A percentile compares a stretch with the other conserved stretches of the same genome.
Conservation (phyloP, 164 flowering plant genomes). For the Nelumbo lutea region DNA sequence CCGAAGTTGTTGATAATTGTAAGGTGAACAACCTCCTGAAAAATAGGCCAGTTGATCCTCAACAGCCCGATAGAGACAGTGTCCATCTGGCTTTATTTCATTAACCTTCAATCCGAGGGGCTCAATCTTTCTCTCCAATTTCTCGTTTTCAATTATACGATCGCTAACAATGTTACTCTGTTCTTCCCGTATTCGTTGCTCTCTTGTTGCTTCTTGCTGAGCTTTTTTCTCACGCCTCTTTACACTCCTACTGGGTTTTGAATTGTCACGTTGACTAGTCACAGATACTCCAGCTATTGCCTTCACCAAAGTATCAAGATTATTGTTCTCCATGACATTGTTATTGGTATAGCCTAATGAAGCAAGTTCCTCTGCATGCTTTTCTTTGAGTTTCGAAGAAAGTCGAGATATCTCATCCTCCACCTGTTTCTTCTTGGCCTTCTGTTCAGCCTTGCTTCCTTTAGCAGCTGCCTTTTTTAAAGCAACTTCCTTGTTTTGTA, state of each 20-base stretch:
- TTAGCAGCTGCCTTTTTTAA: slow-evolving; percentile 84
- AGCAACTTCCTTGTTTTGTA: slow-evolving; percentile 72
- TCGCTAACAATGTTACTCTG: slow-evolving; percentile 73
- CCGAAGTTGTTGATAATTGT: slow-evolving; percentile 63
- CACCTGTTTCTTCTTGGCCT: slow-evolving; percentile 90
- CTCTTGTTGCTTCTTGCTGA: slow-evolving; percentile 87
- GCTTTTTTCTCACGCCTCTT: slow-evolving; percentile 81
- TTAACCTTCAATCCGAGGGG: slow-evolving; percentile 69
- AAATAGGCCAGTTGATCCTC: slow-evolving; percentile 69
- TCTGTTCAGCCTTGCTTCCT: slow-evolving; percentile 99
- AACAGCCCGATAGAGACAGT: slow-evolving; percentile 87
- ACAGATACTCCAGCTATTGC: slow-evolving; percentile 86
- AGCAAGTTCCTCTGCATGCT: slow-evolving; percentile 78
- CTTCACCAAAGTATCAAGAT: slow-evolving; percentile 62
- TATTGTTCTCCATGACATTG: slow-evolving; percentile 29
- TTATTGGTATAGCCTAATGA: slow-evolving; percentile 51
- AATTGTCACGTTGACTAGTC: slow-evolving; percentile 32
- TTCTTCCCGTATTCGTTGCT: slow-evolving; percentile 83
- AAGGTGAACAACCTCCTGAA: slow-evolving; percentile 61
- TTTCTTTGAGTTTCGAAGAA: slow-evolving; percentile 66
- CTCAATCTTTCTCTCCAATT: slow-evolving; percentile 57
- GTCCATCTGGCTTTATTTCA: slow-evolving; percentile 92
- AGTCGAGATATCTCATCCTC: slow-evolving; percentile 79
- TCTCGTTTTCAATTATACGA: slow-evolving; percentile 57
- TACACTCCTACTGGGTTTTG: slow-evolving; percentile 69